Base-by-base conservation (phyloP, 2,329 filamentous ascomycete genomes). In the Elsinoe australis region DNA sequence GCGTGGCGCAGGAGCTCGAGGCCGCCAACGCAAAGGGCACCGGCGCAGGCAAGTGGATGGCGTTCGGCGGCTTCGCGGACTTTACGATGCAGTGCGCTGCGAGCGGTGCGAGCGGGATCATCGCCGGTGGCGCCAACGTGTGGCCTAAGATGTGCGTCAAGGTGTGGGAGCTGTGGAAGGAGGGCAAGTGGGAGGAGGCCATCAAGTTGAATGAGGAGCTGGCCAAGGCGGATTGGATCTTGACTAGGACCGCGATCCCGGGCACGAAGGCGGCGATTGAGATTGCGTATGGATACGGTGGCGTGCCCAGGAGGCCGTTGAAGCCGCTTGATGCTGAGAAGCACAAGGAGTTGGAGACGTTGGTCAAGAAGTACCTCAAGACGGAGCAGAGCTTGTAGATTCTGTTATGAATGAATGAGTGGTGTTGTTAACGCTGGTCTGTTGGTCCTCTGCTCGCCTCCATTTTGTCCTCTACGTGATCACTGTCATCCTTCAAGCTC, bases 231-330 rank as follows among this genome's bases (percentile, higher is more conserved):
- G 87, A 94, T 66, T 94, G 86, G 86, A 80, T 82, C 34, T 70
- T 90, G 48, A 92, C 87, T 53, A 88, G 88, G 69, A 74, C 83
- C 0, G 85, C 85, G 36, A 87, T 92, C 58, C 82, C 87, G 1
- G 87, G 85, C n/a, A 92, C 87, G 17, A 94, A 94, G 74, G 79
- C 78, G 55, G 85, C 83, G 8, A 81, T 94, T 57, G 80, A 92
- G 70, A 79, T 72, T 55, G 87, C 87, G 65, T 87, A 79, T 61
- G 86, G 86, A 41, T 94, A 94, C 62, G 87, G 87, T 21, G 85
- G 83, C 3, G 79, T 80, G 63, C 85, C 86, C 4, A 76, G 87
- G 52, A 73, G 76, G 58, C 87, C 87, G 46, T 73, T 89, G 55
- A 82, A 81, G 72, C 73, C 79, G 52, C 66, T 87, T 44, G 73